Evolutionary conservation across 2,329 filamentous ascomycete genomes (phyloP).

Genomic region (Calonectria naviculata): DNA sequence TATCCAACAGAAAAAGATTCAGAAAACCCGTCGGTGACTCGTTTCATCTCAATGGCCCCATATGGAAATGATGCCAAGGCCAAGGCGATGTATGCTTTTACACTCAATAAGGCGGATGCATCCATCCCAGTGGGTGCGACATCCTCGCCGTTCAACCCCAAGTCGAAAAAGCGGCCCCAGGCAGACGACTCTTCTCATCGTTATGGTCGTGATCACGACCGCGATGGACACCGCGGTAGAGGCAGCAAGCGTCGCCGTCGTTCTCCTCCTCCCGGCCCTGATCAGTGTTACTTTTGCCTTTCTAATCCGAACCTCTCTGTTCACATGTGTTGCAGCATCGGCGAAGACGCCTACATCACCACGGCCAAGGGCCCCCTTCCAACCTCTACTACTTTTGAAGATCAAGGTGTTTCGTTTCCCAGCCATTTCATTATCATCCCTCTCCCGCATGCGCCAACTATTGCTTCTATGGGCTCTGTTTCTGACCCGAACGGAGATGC

Average conservation of each 20-base stretch:
- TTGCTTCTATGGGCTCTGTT: slow-evolving; percentile 72
- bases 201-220: slow-evolving; percentile 60
- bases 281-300: slow-evolving; percentile 94
- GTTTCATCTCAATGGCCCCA: slow-evolving; percentile 89
- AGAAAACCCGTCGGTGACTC: slow-evolving; percentile 73
- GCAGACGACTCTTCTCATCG: slow-evolving; percentile 63
- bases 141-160: slow-evolving; percentile 74
- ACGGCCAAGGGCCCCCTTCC: slow-evolving; percentile 92
- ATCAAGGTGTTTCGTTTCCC: slow-evolving; percentile 77
- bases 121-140: slow-evolving; percentile 79
- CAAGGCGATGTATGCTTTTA: slow-evolving; percentile 85
- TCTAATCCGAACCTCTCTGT: slow-evolving; percentile 86
- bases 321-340: slow-evolving; percentile 92
- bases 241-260: slow-evolving; percentile 58
- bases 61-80: slow-evolving; percentile 81
- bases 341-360: slow-evolving; percentile 87
- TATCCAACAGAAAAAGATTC: slow-evolving; percentile 63
- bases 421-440: slow-evolving; percentile 93
- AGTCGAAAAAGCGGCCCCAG: slow-evolving; percentile 68
- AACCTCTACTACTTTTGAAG: slow-evolving; percentile 72
- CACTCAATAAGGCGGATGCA: slow-evolving; percentile 73
- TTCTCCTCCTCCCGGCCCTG: slow-evolving; percentile 74
- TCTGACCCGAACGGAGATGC: slow-evolving; percentile 63
- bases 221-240: slow-evolving; percentile 55
- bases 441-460: slow-evolving; percentile 81